These are phyloP conservation scores for Populus tremula DNA, from an alignment of 345 rosid species.

Conservation along the genomic window DNA sequence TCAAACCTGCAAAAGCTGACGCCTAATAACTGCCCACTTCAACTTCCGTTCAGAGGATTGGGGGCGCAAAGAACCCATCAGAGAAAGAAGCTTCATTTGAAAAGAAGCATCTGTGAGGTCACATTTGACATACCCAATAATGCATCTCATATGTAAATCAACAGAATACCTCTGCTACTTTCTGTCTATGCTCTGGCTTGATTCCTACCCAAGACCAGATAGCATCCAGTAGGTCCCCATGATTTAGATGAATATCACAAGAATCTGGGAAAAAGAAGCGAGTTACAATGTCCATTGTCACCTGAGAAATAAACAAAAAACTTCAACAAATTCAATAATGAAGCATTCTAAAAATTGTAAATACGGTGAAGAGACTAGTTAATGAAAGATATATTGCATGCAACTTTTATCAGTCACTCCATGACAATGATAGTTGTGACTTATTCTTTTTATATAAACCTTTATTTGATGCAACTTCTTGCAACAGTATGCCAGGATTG, in stretches of 20 bases:
- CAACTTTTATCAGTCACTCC: neutral
- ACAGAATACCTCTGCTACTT: slow-evolving; percentile 83
- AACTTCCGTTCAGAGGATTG: slow-evolving; percentile 89
- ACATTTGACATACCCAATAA: slow-evolving; percentile 12
- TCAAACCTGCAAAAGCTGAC: slow-evolving; percentile 91
- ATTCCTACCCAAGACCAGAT: slow-evolving; percentile 98
- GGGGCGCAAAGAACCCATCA: slow-evolving; percentile 84
- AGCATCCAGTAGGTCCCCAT: slow-evolving; percentile 81
- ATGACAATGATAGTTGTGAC: neutral
- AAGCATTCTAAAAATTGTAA: neutral
- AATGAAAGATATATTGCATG: neutral
- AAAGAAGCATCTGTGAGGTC: slow-evolving; percentile 28
- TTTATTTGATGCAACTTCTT: neutral
- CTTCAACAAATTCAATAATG: neutral
- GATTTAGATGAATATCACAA: slow-evolving; percentile 88
- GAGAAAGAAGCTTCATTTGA: slow-evolving; percentile 72
- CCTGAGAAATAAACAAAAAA: slow-evolving; percentile 44
- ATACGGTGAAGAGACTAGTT: neutral
- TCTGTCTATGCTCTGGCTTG: slow-evolving; percentile 70
- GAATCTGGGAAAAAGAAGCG: slow-evolving; percentile 57
- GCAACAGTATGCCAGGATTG: neutral
- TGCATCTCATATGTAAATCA: slow-evolving; percentile 6
- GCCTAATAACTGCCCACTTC: slow-evolving; percentile 86
- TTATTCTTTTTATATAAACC: no score
- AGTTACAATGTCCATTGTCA: slow-evolving; percentile 60